Conservation (phyloP, 1,284 basidiomycete genomes). For the Naganishia cerealis region DNA sequence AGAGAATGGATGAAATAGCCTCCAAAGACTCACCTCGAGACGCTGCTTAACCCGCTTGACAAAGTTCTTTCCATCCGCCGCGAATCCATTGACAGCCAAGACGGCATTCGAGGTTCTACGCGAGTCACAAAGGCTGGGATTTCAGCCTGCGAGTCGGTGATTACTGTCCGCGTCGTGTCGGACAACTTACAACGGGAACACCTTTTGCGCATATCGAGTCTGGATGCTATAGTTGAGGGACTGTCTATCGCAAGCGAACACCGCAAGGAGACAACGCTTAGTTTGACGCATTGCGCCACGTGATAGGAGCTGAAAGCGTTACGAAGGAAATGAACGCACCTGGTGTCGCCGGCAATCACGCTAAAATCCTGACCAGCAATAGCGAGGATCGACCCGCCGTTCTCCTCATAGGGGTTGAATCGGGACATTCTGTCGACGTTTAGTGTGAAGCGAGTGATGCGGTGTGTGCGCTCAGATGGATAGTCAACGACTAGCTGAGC, state of each 20-base stretch:
- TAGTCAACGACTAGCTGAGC: not conserved
- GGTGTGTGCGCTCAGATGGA: not conserved
- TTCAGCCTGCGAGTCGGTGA: not conserved
- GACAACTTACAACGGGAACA: constrained; percentile 55
- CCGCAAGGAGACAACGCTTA: not conserved
- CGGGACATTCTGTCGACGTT: constrained; percentile 33
- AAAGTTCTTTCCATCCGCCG: constrained; percentile 92
- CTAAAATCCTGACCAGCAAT: constrained; percentile 87
- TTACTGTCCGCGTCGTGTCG: not conserved
- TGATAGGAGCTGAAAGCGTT: no score
- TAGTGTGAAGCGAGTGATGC: not conserved
- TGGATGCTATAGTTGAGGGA: constrained; percentile 92
- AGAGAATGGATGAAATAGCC: no score
- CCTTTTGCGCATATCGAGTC: constrained; percentile 83
- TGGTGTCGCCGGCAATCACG: constrained; percentile 88
- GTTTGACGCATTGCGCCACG: no score
- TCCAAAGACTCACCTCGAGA: constrained; percentile 66
- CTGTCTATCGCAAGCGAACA: constrained; percentile 60
- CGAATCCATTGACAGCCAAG: constrained; percentile 89
- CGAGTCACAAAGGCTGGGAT: not conserved
- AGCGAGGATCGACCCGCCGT: constrained; percentile 90
- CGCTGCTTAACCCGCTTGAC: constrained; percentile 91
- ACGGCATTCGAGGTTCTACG: constrained; percentile 85
- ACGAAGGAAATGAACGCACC: not conserved
- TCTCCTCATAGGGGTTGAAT: constrained; percentile 85